Percentiles rank a stretch among this genome's conserved stretches.
Evolutionary conservation across 371 early-diverging fungal genomes (phyloP).

Genomic region (Mucor ambiguus): DNA sequence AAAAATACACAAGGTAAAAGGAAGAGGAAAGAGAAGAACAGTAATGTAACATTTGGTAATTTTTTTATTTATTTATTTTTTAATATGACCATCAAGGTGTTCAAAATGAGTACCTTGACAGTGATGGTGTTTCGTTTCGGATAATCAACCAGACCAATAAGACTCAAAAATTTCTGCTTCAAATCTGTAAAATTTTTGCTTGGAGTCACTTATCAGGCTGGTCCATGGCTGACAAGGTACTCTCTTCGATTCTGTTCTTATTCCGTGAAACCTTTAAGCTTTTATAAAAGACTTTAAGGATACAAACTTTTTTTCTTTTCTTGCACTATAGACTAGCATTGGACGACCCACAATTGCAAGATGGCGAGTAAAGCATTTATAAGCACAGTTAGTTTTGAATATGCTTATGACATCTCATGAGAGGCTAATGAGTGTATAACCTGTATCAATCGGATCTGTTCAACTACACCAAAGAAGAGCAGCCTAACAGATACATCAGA

Average conservation of each 20-base stretch:
- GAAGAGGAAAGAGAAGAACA: conserved; percentile 11
- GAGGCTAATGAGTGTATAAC: too few relatives aligned
- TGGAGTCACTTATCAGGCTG: background rate
- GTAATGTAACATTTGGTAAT: background rate
- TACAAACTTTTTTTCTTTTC: too few relatives aligned
- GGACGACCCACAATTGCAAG: too few relatives aligned
- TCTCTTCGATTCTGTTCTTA: background rate
- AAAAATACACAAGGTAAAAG: background rate
- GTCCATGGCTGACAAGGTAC: conserved; percentile 9
- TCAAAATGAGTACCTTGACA: conserved; percentile 22
- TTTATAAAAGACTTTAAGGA: too few relatives aligned
- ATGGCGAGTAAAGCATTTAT: too few relatives aligned
- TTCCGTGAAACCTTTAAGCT: background rate
- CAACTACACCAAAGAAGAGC: too few relatives aligned
- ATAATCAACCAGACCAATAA: conserved; percentile 20
- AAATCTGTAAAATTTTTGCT: conserved; percentile 8
- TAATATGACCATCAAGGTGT: conserved; percentile 10
- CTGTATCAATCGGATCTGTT: too few relatives aligned
- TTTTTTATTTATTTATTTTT: too few relatives aligned
- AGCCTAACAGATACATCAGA: too few relatives aligned
- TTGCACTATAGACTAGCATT: too few relatives aligned
- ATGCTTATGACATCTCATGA: too few relatives aligned
- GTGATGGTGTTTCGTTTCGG: conserved; percentile 19
- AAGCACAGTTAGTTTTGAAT: too few relatives aligned
- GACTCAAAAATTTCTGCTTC: conserved; percentile 25